These are phyloP conservation scores for Baorangia bicolor DNA, from an alignment of 768 basidiomycete genomes.

Conservation along the genomic window DNA sequence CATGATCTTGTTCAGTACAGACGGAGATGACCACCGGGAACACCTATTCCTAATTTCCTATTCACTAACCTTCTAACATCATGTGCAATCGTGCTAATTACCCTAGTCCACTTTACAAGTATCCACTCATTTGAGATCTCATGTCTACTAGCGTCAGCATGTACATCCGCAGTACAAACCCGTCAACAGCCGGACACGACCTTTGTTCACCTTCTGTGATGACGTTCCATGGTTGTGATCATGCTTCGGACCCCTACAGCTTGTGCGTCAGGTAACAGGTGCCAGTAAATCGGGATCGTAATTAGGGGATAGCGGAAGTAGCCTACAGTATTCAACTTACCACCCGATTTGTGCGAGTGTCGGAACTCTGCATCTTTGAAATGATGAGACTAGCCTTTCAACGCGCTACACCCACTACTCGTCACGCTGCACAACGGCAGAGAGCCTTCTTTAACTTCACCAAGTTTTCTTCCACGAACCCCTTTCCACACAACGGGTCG, in stretches of 20 bases:
- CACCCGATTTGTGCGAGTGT: not conserved
- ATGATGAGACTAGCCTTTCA: slow-evolving; percentile 24
- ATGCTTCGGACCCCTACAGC: not conserved
- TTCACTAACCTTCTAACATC: not conserved
- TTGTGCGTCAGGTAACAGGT: not conserved
- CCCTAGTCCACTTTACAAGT: not conserved
- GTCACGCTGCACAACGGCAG: slow-evolving; percentile 1
- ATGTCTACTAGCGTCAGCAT: not conserved
- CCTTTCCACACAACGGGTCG: slow-evolving; percentile 31
- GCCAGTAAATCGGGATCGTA: not conserved
- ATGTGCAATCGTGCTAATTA: not conserved
- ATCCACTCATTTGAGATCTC: not conserved
- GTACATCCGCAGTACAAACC: not conserved
- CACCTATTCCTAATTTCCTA: slow-evolving; percentile 4
- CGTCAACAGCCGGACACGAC: not conserved
- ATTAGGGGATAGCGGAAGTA: not conserved
- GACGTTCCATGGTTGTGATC: not conserved
- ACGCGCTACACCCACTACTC: slow-evolving; percentile 1
- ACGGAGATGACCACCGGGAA: slow-evolving; percentile 22
- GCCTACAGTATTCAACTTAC: not conserved
- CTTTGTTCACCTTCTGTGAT: not conserved
- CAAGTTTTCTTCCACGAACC: slow-evolving; percentile 44
- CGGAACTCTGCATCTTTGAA: not conserved
- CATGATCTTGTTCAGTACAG: slow-evolving; percentile 1
- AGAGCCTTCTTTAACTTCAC: slow-evolving; percentile 52